Conservation (phyloP, 192 early-diverging fungal species). For the Diversispora epigaea region DNA sequence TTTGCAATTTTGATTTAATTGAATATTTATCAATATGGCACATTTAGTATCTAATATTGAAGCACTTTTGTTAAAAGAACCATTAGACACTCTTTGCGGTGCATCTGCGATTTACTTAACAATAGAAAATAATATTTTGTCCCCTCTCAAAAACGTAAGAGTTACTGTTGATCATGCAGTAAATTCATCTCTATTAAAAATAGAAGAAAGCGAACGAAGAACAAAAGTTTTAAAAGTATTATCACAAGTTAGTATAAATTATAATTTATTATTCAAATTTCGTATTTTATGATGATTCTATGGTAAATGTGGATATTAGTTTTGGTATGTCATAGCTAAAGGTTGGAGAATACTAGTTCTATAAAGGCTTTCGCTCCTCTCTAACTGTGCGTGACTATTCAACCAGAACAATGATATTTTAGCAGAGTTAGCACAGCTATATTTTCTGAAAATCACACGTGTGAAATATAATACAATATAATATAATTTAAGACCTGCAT, state of each 20-base stretch:
- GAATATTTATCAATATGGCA: background rate
- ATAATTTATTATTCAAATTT: background rate
- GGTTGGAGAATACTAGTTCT: background rate
- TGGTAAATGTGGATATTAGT: slow-evolving; percentile 20
- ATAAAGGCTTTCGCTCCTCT: background rate
- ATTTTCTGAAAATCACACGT: slow-evolving; percentile 18
- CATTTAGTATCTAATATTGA: background rate
- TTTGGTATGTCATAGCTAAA: slow-evolving; percentile 27
- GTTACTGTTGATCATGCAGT: background rate
- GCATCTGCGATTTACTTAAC: slow-evolving; percentile 2
- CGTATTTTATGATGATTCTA: slow-evolving; percentile 14
- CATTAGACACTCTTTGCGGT: background rate
- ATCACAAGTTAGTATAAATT: background rate
- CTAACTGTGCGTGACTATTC: slow-evolving; percentile 30
- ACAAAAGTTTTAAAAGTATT: slow-evolving; percentile 4
- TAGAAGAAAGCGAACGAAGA: background rate
- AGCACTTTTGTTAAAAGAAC: slow-evolving; percentile 6
- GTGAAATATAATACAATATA: background rate
- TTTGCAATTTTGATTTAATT: no score
- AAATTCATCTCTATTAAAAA: background rate
- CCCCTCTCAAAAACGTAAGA: background rate
- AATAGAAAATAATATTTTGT: background rate
- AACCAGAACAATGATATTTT: slow-evolving; percentile 18
- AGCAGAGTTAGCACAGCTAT: no score
- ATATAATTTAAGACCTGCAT: background rate